Evolutionary conservation across 805 yeast genomes (phyloP), one percentile per base, ranked within the genome.

Genomic region (Lipomyces starkeyi): DNA sequence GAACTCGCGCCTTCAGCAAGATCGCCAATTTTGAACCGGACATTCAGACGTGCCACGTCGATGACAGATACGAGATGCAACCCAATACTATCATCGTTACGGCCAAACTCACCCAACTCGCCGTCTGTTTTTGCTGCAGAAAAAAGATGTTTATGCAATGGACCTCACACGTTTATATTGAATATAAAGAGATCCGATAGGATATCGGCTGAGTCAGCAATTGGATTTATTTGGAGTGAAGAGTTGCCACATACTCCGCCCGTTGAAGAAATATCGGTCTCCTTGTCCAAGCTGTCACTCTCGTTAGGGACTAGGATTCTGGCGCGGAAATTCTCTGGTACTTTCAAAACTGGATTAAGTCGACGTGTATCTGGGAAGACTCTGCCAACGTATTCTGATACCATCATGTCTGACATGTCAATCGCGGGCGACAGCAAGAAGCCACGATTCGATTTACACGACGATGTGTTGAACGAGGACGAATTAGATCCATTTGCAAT

Each of bases 171-270:
- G 40, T 52, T 60, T 22, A n/a, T 27, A 2, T 63, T 65, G n/a
- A 67, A 61, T 22, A 47, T 67, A 20, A 67, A 67, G 40, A 60
- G 65, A 5, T 34, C 65, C 3, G 66, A 67, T 25, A 22, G 71
- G 14, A 14, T 67, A 5, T 58, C 40, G 47, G 56, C 59, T 3
- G 67, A 67, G 58, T 32, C 49, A 17, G 49, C 27, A 25, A 65
- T 61, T 14, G 60, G 54, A 11, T 20, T 20, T 13, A 53, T 67
- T 22, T 67, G 71, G 71, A 53, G 59, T 11, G 65, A 49, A 9
- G 34, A 32, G n/a, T 56, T 67, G 22, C 60, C 69, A n/a, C 49
- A 43, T n/a, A 43, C 49, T 6, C 49, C 49, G 14, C 49, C 49
- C 4, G 49, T 43, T 17, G 49, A 43, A 43, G 49, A 43, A 43